Percentiles rank a stretch among this genome's conserved stretches.
Evolutionary conservation across 2,329 filamentous ascomycete species (phyloP).

Genomic region (Diaporthe vaccinii): DNA sequence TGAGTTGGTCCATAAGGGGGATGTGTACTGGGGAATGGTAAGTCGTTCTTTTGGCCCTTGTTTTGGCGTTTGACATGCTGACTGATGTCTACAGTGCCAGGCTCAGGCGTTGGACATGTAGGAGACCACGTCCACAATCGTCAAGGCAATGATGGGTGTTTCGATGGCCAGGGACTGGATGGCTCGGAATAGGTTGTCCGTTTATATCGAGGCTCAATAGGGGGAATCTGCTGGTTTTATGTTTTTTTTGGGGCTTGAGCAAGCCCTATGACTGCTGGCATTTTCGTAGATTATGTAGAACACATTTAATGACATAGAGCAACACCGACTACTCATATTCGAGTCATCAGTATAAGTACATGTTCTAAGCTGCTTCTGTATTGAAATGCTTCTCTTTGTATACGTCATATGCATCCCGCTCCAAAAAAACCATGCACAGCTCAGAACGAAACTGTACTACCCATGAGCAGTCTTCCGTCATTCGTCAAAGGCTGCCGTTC

Average conservation of each 20-base stretch:
- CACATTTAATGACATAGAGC: not conserved
- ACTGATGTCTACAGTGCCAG: not conserved
- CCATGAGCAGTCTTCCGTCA: constrained; percentile 7
- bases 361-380: not conserved
- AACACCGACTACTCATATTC: not conserved
- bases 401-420: too few species aligned
- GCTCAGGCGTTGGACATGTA: constrained; percentile 22
- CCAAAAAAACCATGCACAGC: not conserved
- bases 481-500: constrained; percentile 20
- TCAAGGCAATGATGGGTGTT: not conserved
- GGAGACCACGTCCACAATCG: not conserved
- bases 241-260: not conserved
- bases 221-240: not conserved
- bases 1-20: not conserved
- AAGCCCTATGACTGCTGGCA: not conserved
- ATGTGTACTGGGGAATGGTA: constrained; percentile 23
- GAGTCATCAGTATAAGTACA: not conserved
- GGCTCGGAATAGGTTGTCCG: not conserved
- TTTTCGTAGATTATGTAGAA: not conserved
- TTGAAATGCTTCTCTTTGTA: not conserved
- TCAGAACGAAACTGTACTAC: not conserved
- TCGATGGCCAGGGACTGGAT: too few species aligned
- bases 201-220: not conserved
- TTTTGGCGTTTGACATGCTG: not conserved
- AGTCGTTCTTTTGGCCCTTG: not conserved